Conservation (phyloP, 345 rosid species). For the Ceriops tagal region DNA sequence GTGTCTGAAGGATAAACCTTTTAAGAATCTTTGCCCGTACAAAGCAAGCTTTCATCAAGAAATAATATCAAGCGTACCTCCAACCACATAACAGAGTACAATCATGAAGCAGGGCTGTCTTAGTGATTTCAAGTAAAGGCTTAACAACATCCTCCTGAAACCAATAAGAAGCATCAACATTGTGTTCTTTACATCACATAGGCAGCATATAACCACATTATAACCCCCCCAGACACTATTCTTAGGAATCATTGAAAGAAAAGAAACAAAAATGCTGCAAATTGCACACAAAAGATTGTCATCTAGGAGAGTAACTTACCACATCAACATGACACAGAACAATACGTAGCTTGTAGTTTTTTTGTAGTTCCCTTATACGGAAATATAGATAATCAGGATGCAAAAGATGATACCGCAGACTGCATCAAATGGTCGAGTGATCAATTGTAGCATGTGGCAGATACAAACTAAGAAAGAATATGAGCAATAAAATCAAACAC, state of each 20-base stretch:
- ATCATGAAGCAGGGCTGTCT: conserved; percentile 82
- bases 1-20: neutral
- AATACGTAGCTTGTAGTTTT: conserved; percentile 79
- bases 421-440: conserved; percentile 29
- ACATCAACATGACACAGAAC: conserved; percentile 93
- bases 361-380: conserved; percentile 85
- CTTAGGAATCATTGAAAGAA: neutral
- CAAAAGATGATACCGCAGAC: conserved; percentile 86
- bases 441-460: conserved; percentile 5
- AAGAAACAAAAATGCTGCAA: neutral
- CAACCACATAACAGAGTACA: conserved; percentile 83
- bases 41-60: conserved; percentile 1
- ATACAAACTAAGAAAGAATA: neutral
- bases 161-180: conserved; percentile 5
- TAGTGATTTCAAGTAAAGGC: conserved; percentile 78
- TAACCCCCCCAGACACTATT: neutral
- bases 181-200: neutral
- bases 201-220: neutral
- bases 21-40: neutral
- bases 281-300: neutral
- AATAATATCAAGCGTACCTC: conserved; percentile 43
- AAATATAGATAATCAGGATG: conserved; percentile 91
- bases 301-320: conserved; percentile 40
- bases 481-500: neutral
- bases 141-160: conserved; percentile 76